Conservation (phyloP, 495 filamentous ascomycete species). For the Barbatosphaeria neglecta region DNA sequence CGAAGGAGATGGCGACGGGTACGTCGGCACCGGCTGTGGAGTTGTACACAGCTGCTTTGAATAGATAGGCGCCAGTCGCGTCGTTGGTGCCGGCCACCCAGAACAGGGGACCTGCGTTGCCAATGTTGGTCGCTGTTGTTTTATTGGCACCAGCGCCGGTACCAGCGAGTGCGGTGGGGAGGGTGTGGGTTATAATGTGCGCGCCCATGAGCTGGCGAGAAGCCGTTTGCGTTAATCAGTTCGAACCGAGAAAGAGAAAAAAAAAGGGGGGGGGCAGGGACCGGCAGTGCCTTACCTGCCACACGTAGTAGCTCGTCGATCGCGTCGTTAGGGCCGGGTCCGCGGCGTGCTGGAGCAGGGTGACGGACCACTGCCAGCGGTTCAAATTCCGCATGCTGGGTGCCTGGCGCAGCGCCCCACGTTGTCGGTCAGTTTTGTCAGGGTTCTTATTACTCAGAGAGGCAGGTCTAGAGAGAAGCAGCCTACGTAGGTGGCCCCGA, state of each 20-base stretch:
- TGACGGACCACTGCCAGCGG: conserved; percentile 31
- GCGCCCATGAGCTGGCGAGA: conserved; percentile 37
- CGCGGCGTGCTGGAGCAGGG: conserved; percentile 40
- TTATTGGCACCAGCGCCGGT: no score
- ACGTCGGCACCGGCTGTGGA: conserved; percentile 23
- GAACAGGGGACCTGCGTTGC: conserved; percentile 48
- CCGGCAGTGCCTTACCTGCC: conserved; percentile 34
- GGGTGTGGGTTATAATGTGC: conserved; percentile 43
- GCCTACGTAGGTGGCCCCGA: conserved; percentile 23
- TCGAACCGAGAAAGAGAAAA: no score
- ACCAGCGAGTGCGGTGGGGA: conserved; percentile 34
- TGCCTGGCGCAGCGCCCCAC: conserved; percentile 8
- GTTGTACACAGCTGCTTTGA: conserved; percentile 61
- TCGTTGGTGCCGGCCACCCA: conserved; percentile 40
- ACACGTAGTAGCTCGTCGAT: conserved; percentile 30
- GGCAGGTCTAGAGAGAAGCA: background rate
- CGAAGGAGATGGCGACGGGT: conserved; percentile 41
- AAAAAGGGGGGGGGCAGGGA: no score
- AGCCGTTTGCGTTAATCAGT: conserved; percentile 26
- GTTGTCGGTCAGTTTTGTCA: background rate
- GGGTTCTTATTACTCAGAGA: background rate
- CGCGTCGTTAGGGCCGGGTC: conserved; percentile 39
- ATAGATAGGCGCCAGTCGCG: conserved; percentile 25
- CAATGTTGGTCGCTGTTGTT: no score
- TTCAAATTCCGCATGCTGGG: conserved; percentile 29